phyloP scores from a whole-genome alignment of 306 rosid genomes.

The Castanea sativa region DNA sequence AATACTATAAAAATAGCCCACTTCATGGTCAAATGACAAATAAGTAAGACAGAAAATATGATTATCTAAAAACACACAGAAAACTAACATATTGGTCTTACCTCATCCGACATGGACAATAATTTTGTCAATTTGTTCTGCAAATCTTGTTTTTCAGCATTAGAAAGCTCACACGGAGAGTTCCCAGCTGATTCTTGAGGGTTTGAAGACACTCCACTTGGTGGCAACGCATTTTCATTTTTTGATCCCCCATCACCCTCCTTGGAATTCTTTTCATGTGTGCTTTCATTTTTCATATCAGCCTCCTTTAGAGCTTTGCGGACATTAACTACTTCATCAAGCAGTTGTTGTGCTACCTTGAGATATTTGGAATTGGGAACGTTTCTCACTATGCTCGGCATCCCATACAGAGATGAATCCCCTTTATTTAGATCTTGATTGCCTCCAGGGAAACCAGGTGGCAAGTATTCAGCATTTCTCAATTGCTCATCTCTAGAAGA shows the following conservation, averaged over 20 bases:
- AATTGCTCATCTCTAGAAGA: constrained; percentile 47
- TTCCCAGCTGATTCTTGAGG: constrained; percentile 48
- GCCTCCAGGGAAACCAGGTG: constrained; percentile 44
- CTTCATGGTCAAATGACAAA: neutral
- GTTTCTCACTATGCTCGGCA: constrained; percentile 42
- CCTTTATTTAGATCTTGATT: constrained; percentile 44
- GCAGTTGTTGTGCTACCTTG: constrained; percentile 69
- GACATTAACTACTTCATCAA: constrained; percentile 77
- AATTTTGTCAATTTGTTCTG: constrained; percentile 73
- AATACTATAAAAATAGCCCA: neutral
- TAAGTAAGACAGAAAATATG: neutral
- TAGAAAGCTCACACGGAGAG: constrained; percentile 58
- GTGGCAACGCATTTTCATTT: constrained; percentile 35
- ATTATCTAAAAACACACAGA: neutral
- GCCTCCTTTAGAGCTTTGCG: constrained; percentile 51
- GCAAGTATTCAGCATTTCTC: constrained; percentile 45
- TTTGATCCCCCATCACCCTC: constrained; percentile 45
- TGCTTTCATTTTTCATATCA: constrained; percentile 33
- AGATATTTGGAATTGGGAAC: constrained; percentile 68
- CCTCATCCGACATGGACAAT: constrained; percentile 79
- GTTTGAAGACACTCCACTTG: constrained; percentile 38
- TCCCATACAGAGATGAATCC: constrained; percentile 52
- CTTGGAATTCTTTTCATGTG: constrained; percentile 37
- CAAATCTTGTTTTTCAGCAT: constrained; percentile 69
- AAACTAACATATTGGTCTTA: constrained; percentile 14